Evolutionary conservation across 192 early-diverging fungal species (phyloP).

Genomic region (Backusella luteola): DNA sequence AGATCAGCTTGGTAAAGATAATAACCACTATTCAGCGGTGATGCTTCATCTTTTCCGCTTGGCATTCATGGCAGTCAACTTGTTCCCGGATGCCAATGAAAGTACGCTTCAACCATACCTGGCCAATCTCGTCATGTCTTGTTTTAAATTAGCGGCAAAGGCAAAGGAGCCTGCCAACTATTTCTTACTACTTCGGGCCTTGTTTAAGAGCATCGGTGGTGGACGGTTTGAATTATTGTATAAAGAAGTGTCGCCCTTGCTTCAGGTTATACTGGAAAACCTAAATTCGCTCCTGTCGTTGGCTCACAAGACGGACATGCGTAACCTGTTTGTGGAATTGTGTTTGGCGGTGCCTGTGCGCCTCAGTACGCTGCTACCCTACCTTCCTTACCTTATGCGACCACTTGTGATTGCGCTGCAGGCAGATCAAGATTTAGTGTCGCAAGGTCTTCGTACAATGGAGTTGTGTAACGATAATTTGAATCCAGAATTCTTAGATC

Average conservation of each 20-base stretch:
- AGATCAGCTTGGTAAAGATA: slow-evolving; percentile 67
- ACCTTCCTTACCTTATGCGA: slow-evolving; percentile 92
- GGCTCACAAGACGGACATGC: slow-evolving; percentile 81
- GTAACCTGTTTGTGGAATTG: slow-evolving; percentile 95
- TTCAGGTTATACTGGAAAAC: slow-evolving; percentile 88
- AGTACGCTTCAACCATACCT: slow-evolving; percentile 88
- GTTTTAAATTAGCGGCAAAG: slow-evolving; percentile 78
- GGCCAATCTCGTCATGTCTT: slow-evolving; percentile 84
- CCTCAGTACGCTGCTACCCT: slow-evolving; percentile 89
- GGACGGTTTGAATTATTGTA: slow-evolving; percentile 98
- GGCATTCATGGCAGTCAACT: slow-evolving; percentile 89
- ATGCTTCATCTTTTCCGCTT: slow-evolving; percentile 93
- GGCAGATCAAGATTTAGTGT: slow-evolving; percentile 89
- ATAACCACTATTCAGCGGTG: slow-evolving; percentile 60
- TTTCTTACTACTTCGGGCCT: slow-evolving; percentile 83
- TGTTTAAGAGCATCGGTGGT: slow-evolving; percentile 96
- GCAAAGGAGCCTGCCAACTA: slow-evolving; percentile 90
- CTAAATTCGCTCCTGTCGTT: slow-evolving; percentile 79
- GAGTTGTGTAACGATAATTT: slow-evolving; percentile 99
- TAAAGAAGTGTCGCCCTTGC: slow-evolving; percentile 90
- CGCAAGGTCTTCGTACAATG: slow-evolving; percentile 92
- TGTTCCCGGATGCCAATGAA: slow-evolving; percentile 92
- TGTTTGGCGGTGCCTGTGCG: slow-evolving; percentile 97
- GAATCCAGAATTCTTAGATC: slow-evolving; percentile 95
- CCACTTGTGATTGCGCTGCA: slow-evolving; percentile 93